These are phyloP conservation scores for Blastocystis sp. DNA, from an alignment of 352 stramenopile species.

Conservation along the genomic window DNA sequence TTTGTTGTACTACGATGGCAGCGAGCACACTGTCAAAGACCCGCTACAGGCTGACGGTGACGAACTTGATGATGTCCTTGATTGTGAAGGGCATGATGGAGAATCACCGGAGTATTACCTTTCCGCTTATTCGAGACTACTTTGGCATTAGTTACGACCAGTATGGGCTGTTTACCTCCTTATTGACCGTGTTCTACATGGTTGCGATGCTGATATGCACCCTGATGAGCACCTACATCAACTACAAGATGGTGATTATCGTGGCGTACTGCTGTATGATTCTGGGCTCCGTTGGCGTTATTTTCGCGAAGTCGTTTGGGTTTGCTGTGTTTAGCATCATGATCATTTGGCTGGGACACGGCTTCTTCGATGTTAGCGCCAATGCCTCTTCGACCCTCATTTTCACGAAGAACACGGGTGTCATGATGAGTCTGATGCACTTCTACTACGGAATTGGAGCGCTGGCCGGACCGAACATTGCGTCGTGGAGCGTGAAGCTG, in stretches of 20 bases:
- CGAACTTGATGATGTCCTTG: background rate
- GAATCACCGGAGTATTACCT: slow-evolving; percentile 21
- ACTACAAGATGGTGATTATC: slow-evolving; percentile 13
- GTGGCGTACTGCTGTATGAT: background rate
- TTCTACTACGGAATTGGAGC: slow-evolving; percentile 46
- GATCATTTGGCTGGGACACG: slow-evolving; percentile 4
- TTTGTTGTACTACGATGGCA: no score
- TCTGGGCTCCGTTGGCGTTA: background rate
- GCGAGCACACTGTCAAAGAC: background rate
- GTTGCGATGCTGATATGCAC: background rate
- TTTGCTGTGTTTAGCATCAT: slow-evolving; percentile 5
- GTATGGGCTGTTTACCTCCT: slow-evolving; percentile 29
- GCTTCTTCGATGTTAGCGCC: background rate
- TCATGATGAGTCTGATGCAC: slow-evolving; percentile 58
- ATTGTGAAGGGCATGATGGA: slow-evolving; percentile 9
- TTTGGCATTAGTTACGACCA: slow-evolving; percentile 6
- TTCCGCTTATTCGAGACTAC: slow-evolving; percentile 16
- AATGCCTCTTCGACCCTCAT: slow-evolving; percentile 8
- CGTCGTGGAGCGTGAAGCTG: background rate
- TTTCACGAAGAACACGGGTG: background rate
- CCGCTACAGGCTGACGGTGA: background rate
- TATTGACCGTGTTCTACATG: slow-evolving; percentile 2
- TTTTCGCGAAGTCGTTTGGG: slow-evolving; percentile 6
- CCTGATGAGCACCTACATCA: background rate
- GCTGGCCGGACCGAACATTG: background rate